Conservation (phyloP, 106 monocot species). For the Platanthera zijinensis region DNA sequence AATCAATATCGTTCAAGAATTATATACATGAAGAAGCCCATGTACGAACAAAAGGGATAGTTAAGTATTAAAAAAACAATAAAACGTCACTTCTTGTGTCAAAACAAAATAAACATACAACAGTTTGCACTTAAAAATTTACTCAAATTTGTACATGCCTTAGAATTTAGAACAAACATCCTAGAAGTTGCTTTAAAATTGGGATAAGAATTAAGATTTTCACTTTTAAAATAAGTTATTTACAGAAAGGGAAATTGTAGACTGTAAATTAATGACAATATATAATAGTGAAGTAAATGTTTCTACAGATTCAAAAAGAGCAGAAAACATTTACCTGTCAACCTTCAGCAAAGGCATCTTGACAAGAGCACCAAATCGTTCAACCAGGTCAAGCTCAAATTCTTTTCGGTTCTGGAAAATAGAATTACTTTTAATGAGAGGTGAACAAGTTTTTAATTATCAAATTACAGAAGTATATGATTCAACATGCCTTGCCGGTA, state of each 20-base stretch:
- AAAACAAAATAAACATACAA: not conserved
- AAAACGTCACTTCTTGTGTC: not conserved
- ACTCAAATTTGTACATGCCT: too few relatives aligned
- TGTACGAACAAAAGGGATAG: not conserved
- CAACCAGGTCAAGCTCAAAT: constrained; percentile 79
- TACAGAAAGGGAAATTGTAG: too few relatives aligned
- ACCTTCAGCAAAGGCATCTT: constrained; percentile 88
- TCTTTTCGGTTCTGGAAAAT: constrained; percentile 68
- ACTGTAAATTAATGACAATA: too few relatives aligned
- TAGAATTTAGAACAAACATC: too few relatives aligned
- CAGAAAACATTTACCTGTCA: constrained; percentile 52
- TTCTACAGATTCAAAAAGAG: not conserved
- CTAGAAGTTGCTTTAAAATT: too few relatives aligned
- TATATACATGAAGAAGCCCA: not conserved
- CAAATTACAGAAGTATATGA: not conserved
- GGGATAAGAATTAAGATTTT: too few relatives aligned
- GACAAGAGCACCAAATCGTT: constrained; percentile 79
- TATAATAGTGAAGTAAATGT: not conserved
- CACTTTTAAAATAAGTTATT: too few relatives aligned
- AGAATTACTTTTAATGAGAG: not conserved
- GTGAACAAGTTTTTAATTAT: not conserved
- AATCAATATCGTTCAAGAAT: not conserved
- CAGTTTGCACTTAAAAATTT: not conserved
- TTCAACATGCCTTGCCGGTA: constrained; percentile 77
- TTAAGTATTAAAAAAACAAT: not conserved